phyloP scores from a whole-genome alignment of 208 protist species.

The Acanthamoeba castellanii region DNA sequence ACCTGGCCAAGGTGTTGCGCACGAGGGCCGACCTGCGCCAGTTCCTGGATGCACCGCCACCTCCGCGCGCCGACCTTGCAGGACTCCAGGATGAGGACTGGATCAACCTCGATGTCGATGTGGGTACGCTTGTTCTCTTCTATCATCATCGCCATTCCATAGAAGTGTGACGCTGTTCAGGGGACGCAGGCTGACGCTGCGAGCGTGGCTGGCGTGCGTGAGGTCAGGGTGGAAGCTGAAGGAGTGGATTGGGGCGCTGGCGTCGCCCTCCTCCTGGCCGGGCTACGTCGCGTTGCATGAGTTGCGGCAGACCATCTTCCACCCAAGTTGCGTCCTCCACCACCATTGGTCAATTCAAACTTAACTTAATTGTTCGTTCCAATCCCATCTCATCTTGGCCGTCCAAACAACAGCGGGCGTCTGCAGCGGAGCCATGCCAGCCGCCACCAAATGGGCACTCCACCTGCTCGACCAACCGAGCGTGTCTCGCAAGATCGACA shows the following conservation, averaged over 20 bases:
- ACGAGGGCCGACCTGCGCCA: neutral
- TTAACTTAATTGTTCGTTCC: too few species aligned
- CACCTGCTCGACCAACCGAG: neutral
- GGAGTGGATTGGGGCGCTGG: neutral
- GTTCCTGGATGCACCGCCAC: neutral
- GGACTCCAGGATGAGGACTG: neutral
- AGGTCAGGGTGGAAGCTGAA: neutral
- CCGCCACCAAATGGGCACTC: neutral
- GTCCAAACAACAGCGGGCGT: too few species aligned
- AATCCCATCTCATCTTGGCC: too few species aligned
- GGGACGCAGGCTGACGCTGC: too few species aligned
- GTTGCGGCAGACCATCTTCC: neutral
- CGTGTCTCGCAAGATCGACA: neutral
- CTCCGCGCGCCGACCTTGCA: neutral
- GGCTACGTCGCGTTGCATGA: neutral
- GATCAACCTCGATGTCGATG: neutral
- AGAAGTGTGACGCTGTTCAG: too few species aligned
- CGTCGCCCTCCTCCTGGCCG: neutral
- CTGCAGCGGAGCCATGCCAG: neutral
- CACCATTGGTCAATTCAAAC: too few species aligned
- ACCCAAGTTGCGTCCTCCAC: too few species aligned
- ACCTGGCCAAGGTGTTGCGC: too few species aligned
- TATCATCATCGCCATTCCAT: too few species aligned
- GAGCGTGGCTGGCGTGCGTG: too few species aligned
- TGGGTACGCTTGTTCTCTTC: too few species aligned